These are phyloP conservation scores for Sporisorium sorghi DNA, from an alignment of 1,284 basidiomycete genomes.

Conservation along the genomic window DNA sequence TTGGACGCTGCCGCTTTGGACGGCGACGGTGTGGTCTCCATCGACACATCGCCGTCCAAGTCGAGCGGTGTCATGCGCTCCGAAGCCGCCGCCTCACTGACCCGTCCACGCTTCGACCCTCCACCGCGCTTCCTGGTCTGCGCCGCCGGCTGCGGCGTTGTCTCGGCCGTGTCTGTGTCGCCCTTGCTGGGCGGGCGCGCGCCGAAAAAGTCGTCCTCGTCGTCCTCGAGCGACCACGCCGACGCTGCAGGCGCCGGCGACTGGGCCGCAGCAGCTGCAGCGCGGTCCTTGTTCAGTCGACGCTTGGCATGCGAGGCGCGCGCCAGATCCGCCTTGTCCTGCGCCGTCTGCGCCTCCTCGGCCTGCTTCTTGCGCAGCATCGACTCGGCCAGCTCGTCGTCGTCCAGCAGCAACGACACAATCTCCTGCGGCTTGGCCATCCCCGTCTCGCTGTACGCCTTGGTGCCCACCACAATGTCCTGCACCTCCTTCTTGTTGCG, in stretches of 20 bases:
- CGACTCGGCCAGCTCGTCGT: constrained; percentile 76
- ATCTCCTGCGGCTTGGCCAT: constrained; percentile 97
- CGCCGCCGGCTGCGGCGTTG: constrained; percentile 46
- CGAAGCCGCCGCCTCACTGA: constrained; percentile 38
- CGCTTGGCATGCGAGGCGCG: constrained; percentile 65
- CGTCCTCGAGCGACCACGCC: constrained; percentile 65
- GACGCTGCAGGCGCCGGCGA: constrained; percentile 33
- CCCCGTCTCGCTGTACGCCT: constrained; percentile 74
- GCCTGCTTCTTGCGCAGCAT: constrained; percentile 68
- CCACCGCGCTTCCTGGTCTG: constrained; percentile 33
- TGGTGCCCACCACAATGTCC: constrained; percentile 98
- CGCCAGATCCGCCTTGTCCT: constrained; percentile 66
- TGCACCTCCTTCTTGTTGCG: constrained; percentile 73
- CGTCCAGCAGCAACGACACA: constrained; percentile 92
- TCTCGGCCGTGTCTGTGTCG: constrained; percentile 52
- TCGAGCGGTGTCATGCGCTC: constrained; percentile 46
- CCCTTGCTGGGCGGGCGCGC: constrained; percentile 51
- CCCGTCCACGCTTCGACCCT: constrained; percentile 25
- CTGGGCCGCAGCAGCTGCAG: constrained; percentile 36
- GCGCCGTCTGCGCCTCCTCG: constrained; percentile 64
- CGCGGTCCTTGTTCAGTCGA: constrained; percentile 55
- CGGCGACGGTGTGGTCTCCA: constrained; percentile 21
- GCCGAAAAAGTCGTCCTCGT: constrained; percentile 69
- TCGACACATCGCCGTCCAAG: constrained; percentile 27
- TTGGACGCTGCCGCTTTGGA: constrained; percentile 23